phyloP scores from a whole-genome alignment of 176 grass and related monocot species.

The Aegilops sharonensis region DNA sequence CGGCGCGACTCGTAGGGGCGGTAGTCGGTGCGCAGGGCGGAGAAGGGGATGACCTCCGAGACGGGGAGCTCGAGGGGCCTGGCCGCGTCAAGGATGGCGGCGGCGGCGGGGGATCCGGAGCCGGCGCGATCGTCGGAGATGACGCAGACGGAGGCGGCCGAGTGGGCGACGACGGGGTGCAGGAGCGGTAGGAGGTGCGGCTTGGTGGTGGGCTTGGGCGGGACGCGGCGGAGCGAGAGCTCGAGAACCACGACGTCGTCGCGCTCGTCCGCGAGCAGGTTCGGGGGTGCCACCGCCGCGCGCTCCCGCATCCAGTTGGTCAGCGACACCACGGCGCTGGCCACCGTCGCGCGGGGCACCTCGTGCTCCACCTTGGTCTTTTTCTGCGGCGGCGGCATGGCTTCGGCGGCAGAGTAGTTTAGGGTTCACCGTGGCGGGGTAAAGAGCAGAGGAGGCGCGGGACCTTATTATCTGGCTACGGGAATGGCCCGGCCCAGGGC shows the following conservation, averaged over 20 bases:
- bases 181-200: conserved; percentile 52
- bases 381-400: conserved; percentile 4
- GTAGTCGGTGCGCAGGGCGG: conserved; percentile 65
- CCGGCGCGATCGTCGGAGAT: conserved; percentile 61
- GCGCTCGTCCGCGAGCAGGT: conserved; percentile 53
- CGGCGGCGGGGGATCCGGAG: conserved; percentile 21
- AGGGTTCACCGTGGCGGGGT: too few species aligned
- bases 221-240: conserved; percentile 53
- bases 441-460: too few species aligned
- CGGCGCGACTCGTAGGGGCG: conserved; percentile 69
- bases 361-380: background rate
- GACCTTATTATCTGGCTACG: too few species aligned
- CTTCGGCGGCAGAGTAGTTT: too few species aligned
- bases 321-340: conserved; percentile 38
- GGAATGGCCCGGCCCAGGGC: too few species aligned
- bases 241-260: conserved; percentile 60
- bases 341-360: conserved; percentile 35
- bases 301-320: conserved; percentile 54
- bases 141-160: conserved; percentile 49
- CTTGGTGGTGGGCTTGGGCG: conserved; percentile 21
- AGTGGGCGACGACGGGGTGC: conserved; percentile 33
- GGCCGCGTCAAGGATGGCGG: conserved; percentile 47
- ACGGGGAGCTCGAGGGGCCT: conserved; percentile 48
- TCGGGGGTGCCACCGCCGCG: conserved; percentile 18
- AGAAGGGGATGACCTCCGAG: conserved; percentile 57